These are phyloP conservation scores for Metschnikowia dekortorum DNA, from an alignment of 805 yeast species.

Conservation along the genomic window DNA sequence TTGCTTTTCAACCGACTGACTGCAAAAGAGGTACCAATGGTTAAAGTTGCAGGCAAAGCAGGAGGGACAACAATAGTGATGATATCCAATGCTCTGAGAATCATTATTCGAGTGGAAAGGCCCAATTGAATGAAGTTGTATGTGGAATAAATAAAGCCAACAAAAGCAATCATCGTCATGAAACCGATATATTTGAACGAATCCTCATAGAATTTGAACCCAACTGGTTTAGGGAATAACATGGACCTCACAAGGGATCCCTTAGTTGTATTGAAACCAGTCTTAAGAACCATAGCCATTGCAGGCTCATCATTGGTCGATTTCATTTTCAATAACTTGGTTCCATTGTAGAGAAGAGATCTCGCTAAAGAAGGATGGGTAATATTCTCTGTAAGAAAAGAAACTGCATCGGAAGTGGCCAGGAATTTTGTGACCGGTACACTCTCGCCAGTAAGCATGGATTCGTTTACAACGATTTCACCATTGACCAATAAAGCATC, in stretches of 20 bases:
- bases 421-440: constrained; percentile 87
- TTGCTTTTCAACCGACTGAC: constrained; percentile 62
- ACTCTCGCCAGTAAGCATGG: constrained; percentile 97
- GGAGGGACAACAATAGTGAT: constrained; percentile 98
- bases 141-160: constrained; percentile 84
- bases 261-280: constrained; percentile 94
- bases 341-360: constrained; percentile 82
- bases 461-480: constrained; percentile 94
- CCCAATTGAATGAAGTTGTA: constrained; percentile 77
- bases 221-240: constrained; percentile 93
- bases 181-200: constrained; percentile 95
- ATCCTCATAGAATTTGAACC: constrained; percentile 89
- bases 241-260: constrained; percentile 92
- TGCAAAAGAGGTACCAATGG: constrained; percentile 95
- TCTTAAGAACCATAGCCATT: constrained; percentile 78
- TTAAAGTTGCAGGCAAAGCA: constrained; percentile 94
- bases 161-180: constrained; percentile 77
- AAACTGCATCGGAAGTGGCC: constrained; percentile 59
- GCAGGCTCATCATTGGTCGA: constrained; percentile 72
- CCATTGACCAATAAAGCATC: constrained; percentile 86
- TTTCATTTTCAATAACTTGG: constrained; percentile 80
- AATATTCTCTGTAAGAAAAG: constrained; percentile 53
- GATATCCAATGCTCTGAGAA: constrained; percentile 86
- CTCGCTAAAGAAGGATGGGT: constrained; percentile 64
- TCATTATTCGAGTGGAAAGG: constrained; percentile 61